Evolutionary conservation across 805 yeast species (phyloP).

Genomic region (Saccharomyces cerevisiae): DNA sequence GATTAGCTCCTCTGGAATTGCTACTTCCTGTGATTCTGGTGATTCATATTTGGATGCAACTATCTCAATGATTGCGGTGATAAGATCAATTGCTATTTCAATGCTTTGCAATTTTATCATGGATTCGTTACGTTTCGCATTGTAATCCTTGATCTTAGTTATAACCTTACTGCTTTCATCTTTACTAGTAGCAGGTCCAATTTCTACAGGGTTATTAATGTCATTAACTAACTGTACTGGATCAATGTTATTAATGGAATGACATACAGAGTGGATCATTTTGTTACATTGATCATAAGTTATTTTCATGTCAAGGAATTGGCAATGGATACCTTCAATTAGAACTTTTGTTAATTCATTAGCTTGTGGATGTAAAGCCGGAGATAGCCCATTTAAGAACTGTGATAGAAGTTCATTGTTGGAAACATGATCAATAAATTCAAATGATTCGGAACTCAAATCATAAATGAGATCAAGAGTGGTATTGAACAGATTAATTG

Average conservation of each 20-base stretch:
- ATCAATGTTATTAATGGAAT: constrained; percentile 27
- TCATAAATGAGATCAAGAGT: constrained; percentile 52
- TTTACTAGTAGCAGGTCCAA: constrained; percentile 3
- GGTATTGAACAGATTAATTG: constrained; percentile 42
- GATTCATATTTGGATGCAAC: constrained; percentile 29
- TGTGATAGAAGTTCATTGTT: constrained; percentile 9
- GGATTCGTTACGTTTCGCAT: constrained; percentile 38
- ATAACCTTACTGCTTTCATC: constrained; percentile 19
- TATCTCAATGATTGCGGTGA: constrained; percentile 65
- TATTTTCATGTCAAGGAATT: constrained; percentile 28
- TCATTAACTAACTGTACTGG: constrained; percentile 26
- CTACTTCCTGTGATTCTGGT: background rate
- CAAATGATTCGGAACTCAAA: constrained; percentile 50
- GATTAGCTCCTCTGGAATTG: constrained; percentile 10
- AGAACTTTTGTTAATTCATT: constrained; percentile 31
- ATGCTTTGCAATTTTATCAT: constrained; percentile 50
- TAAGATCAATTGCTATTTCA: constrained; percentile 65
- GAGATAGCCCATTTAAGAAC: constrained; percentile 14
- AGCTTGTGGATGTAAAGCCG: constrained; percentile 11
- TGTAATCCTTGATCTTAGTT: constrained; percentile 29
- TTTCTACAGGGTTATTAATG: constrained; percentile 2
- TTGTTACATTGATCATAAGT: constrained; percentile 16
- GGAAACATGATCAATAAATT: constrained; percentile 35
- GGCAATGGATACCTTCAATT: constrained; percentile 34
- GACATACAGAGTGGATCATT: constrained; percentile 20